These are phyloP conservation scores for Boletus reticuloceps DNA, from an alignment of 768 basidiomycete species.

Conservation along the genomic window DNA sequence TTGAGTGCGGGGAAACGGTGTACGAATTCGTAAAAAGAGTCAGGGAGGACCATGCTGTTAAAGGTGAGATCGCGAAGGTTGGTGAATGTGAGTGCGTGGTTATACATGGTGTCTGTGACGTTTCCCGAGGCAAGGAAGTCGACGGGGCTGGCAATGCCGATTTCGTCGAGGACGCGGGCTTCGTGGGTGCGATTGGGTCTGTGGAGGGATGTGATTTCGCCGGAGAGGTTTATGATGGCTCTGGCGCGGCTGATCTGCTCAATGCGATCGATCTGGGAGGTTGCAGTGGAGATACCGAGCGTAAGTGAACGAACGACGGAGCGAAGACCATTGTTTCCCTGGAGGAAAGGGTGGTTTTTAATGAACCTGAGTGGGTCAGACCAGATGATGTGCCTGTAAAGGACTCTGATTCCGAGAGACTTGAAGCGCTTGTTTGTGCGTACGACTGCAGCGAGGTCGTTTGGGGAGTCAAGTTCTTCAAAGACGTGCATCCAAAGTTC, in stretches of 20 bases:
- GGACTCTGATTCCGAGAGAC: conserved; percentile 25
- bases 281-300: conserved; percentile 25
- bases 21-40: conserved; percentile 34
- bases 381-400: conserved; percentile 38
- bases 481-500: conserved; percentile 41
- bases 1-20: conserved; percentile 38
- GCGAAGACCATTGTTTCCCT: conserved; percentile 1
- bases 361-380: conserved; percentile 26
- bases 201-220: conserved; percentile 13
- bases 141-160: conserved; percentile 15
- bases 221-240: conserved; percentile 18
- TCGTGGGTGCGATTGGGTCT: conserved; percentile 23
- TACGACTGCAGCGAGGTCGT: conserved; percentile 33
- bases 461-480: conserved; percentile 29
- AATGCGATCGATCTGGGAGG: conserved; percentile 19
- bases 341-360: conserved; percentile 19
- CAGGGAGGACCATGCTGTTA: conserved; percentile 36
- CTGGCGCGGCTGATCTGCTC: conserved; percentile 29
- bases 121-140: conserved; percentile 21
- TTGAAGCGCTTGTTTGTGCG: conserved; percentile 32
- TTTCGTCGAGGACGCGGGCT: conserved; percentile 24
- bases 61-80: conserved; percentile 39
- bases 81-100: conserved; percentile 23
- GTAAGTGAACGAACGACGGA: conserved; percentile 22
- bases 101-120: conserved; percentile 21